phyloP scores from a whole-genome alignment of 805 yeast genomes.

The Starmerella gropengiesseri region DNA sequence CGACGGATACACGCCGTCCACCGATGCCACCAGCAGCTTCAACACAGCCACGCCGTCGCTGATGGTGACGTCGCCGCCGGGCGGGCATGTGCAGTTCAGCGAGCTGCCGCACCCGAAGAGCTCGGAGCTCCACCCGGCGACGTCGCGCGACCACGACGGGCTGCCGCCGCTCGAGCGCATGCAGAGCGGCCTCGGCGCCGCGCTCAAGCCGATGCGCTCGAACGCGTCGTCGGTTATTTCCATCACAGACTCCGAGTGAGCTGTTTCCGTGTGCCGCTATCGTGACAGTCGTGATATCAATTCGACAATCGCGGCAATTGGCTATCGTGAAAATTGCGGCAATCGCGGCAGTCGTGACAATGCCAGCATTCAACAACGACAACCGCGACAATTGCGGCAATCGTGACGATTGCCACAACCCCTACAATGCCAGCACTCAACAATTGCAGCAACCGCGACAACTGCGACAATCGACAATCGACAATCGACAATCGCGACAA shows the following conservation, averaged over 20 bases:
- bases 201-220: slow-evolving; percentile 22
- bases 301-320: no score
- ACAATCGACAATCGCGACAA: no score
- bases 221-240: slow-evolving; percentile 22
- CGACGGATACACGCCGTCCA: background rate
- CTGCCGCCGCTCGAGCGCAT: slow-evolving; percentile 22
- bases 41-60: background rate
- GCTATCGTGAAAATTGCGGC: no score
- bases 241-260: slow-evolving; percentile 24
- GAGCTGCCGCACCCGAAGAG: slow-evolving; percentile 20
- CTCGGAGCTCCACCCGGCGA: background rate
- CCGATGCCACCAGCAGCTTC: background rate
- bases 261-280: no score
- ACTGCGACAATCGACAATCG: no score
- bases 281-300: no score
- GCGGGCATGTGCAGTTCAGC: slow-evolving; percentile 17
- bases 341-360: no score
- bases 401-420: no score
- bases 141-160: background rate
- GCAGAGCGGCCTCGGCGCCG: slow-evolving; percentile 15
- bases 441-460: no score
- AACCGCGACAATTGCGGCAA: no score
- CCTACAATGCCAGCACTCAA: no score
- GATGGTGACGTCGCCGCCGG: background rate
- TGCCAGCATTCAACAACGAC: no score